Base-by-base conservation (phyloP, 78 protist species). In the Thecamonas trahens region DNA sequence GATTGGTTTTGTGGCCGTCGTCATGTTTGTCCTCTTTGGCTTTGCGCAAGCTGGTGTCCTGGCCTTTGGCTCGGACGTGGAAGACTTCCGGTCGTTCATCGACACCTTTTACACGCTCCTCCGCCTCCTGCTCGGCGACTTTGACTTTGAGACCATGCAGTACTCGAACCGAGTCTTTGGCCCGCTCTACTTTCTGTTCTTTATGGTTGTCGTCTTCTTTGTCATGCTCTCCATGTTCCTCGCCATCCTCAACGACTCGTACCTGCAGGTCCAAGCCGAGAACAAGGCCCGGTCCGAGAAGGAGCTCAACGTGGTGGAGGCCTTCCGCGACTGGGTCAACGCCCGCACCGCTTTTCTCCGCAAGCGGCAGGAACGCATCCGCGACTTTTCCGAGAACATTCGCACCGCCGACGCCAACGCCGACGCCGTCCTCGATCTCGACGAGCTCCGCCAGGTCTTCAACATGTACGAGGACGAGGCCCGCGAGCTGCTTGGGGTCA, bases 191-290 rank as follows among this genome's bases (percentile, higher is more conserved):
- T 42, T 42, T 3, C 3, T 72, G 20, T 28, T 39, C 26, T 72
- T 72, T 58, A 61, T 55, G 55, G 40, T 58, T 26, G 22, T 58
- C 6, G 67, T 55, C 29, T 42, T 15, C 8, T 72, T 72, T 35
- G 34, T 45, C 34, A 34, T 44, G 8, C n/a, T 72, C 44, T 44
- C 37, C 29, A 44, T 72, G 59, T 59, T 72, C 35, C 32, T 58
- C 38, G 77, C 55, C 61, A 72, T 72, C 34, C 17, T 72, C 39
- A 59, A 28, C 67, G 66, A 60, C 50, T 44, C 67, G 22, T 72
- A n/a, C 67, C 6, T n/a, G n/a, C n/a, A n/a, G n/a, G n/a, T n/a
- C n/a, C n/a, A n/a, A n/a, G n/a, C n/a, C n/a, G n/a, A n/a, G n/a
- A n/a, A n/a, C n/a, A n/a, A n/a, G n/a, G n/a, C n/a, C n/a, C n/a